Evolutionary conservation across 306 rosid species (phyloP).

Genomic region (Trifolium pratense): DNA sequence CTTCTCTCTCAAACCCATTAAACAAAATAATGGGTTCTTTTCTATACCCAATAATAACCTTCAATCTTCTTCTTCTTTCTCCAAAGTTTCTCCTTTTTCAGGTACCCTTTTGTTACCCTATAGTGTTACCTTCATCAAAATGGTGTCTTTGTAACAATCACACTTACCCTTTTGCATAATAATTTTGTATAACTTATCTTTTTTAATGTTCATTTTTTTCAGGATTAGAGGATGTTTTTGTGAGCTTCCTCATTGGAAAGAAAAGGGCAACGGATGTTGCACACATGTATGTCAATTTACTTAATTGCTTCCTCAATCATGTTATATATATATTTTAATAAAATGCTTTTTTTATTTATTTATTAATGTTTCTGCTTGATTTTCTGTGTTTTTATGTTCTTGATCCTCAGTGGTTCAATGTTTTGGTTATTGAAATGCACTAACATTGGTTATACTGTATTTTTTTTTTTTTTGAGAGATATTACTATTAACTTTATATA

Average conservation of each 20-base stretch:
- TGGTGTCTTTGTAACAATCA: constrained; percentile 1
- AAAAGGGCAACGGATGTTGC: constrained; percentile 86
- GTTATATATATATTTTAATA: too few relatives aligned
- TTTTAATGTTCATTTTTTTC: constrained; percentile 35
- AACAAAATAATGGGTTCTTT: constrained; percentile 32
- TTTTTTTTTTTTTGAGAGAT: too few relatives aligned
- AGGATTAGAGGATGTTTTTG: constrained; percentile 72
- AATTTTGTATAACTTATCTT: constrained; percentile 25
- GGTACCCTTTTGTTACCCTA: constrained; percentile 43
- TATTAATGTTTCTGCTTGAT: too few relatives aligned
- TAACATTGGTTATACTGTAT: neutral
- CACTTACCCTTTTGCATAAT: neutral
- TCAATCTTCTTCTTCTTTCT: constrained; percentile 18
- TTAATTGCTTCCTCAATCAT: too few relatives aligned
- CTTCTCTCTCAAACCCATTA: constrained; percentile 34
- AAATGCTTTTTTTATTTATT: too few relatives aligned
- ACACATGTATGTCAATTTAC: constrained; percentile 66
- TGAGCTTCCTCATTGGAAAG: constrained; percentile 73
- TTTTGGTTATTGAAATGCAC: neutral
- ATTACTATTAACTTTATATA: too few relatives aligned
- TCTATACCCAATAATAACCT: constrained; percentile 21
- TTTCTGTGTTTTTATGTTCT: neutral
- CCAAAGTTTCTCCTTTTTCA: constrained; percentile 52
- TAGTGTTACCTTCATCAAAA: neutral
- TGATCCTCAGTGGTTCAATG: constrained; percentile 5